Base-by-base conservation (phyloP, 495 filamentous ascomycete genomes). In the Ascodesmis nigricans region DNA sequence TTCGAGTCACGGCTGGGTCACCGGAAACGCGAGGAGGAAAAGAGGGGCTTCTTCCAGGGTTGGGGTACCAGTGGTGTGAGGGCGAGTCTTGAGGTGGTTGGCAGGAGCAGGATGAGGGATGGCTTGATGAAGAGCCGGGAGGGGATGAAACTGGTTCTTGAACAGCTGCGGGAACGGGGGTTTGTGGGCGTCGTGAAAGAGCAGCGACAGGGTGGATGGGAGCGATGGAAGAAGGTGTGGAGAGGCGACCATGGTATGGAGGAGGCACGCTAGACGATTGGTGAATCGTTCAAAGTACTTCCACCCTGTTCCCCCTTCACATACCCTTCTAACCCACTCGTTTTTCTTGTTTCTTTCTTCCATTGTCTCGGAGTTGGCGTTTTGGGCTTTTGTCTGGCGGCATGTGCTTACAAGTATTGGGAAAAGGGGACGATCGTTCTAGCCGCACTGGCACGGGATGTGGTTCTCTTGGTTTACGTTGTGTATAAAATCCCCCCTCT, bases 61-160 rank as follows among this genome's bases (percentile, higher is more conserved):
- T 75, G 90, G 62, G 80, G 79, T 3, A 81, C 78, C 8, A 65
- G 64, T 3, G 73, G 78, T 6, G 69, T 95, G 29, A 78, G 91
- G 55, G 62, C 75, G 14, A 90, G 74, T 37, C 91, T 99, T 47
- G 87, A 99, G 59, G 56, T 72, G 22, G 78, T 95, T 28, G 83
- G 79, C 0, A 63, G 84, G 30, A 78, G 70, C 38, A 71, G 80
- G 36, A 90, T 87, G 33, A 65, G 72, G 30, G 75, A 81, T 39
- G 78, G 81, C 25, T 60, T 95, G 35, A 61, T 74, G 35, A 90
- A 83, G 50, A 83, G 78, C 51, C 79, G 82, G 45, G 73, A 93
- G 50, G 87, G 90, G 11, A 93, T 99, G 87, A 77, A 74, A 36
- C 69, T 93, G 27, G 84, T 99, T 10, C 62, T 99, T 16, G 78